Evolutionary conservation across 2,329 filamentous ascomycete genomes (phyloP), one percentile per base, ranked within the genome.

Genomic region (Penicillium brevicompactum): DNA sequence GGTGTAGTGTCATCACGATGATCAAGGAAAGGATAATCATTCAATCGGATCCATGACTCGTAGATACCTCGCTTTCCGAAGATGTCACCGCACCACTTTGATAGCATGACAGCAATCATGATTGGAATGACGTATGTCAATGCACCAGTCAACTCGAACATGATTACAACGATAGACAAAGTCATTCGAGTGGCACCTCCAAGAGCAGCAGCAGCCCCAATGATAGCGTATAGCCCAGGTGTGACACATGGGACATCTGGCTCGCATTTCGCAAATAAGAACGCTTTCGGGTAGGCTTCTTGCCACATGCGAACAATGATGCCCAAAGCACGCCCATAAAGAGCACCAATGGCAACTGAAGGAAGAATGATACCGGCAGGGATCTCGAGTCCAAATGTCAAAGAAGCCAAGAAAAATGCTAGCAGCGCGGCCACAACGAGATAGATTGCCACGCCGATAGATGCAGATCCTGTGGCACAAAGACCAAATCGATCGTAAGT

Each of bases 61-160:
- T 99, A 99, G 74, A 99, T 97, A 61, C 94, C 92, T 47, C 89
- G 86, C 53, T 91, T 90, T 24, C 91, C 92, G 73, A 99, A 92
- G 47, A 92, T 93, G 73, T 99, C 94, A 67, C 92, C 94, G 24
- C 96, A 91, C 94, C 94, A 99, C 78, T 99, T 99, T 59, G 90
- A 90, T 43, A 97, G 83, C 92, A 99, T 96, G 69, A 99, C 94
- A 42, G 92, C 92, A 61, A 99, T 90, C 94, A 99, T 99, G 74
- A 97, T 99, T 51, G 94, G 94, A 7, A 99, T 85, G 46, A 99
- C 93, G 70, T 97, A 97, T 1, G 92, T 96, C 27, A 99, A 82
- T 1, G 94, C 94, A 49, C 94, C 94, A 0, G 94, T 99, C 53
- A 99, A 87, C 78, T 99, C 94, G 69, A 99, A 99, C 89, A 97